Evolutionary conservation across 441 rosid species (phyloP).

Genomic region (Populus hybrid): DNA sequence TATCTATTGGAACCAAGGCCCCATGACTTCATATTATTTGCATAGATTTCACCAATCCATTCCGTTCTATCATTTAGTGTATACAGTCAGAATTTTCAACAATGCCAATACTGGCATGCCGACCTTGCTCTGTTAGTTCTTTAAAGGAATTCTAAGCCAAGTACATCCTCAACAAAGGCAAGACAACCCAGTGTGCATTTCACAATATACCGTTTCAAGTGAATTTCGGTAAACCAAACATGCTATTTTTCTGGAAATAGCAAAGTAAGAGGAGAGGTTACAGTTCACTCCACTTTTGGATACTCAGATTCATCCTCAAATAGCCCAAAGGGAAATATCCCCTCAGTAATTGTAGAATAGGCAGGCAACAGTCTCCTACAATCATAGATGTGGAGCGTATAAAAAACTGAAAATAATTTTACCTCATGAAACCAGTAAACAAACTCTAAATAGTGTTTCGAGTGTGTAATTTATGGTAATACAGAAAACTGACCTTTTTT

Average conservation of each 20-base stretch:
- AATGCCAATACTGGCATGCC: no score
- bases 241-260: not conserved
- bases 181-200: no score
- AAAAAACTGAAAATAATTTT: not conserved
- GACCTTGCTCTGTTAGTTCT: no score
- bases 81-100: no score
- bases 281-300: conserved; percentile 48
- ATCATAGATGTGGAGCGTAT: not conserved
- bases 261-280: not conserved
- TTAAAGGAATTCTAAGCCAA: no score
- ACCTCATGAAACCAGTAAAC: not conserved
- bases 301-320: conserved; percentile 55
- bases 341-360: conserved; percentile 53
- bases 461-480: not conserved
- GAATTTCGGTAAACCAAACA: not conserved
- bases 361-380: conserved; percentile 84
- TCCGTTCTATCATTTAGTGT: no score
- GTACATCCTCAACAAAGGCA: not conserved
- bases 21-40: no score
- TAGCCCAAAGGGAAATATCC: conserved; percentile 54
- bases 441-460: not conserved
- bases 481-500: conserved; percentile 48
- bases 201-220: no score
- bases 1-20: no score
- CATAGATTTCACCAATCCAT: no score